Percentiles rank a stretch among this genome's conserved stretches.
These are phyloP conservation scores for Mimosa pudica DNA, from an alignment of 306 rosid genomes.

Conservation along the genomic window DNA sequence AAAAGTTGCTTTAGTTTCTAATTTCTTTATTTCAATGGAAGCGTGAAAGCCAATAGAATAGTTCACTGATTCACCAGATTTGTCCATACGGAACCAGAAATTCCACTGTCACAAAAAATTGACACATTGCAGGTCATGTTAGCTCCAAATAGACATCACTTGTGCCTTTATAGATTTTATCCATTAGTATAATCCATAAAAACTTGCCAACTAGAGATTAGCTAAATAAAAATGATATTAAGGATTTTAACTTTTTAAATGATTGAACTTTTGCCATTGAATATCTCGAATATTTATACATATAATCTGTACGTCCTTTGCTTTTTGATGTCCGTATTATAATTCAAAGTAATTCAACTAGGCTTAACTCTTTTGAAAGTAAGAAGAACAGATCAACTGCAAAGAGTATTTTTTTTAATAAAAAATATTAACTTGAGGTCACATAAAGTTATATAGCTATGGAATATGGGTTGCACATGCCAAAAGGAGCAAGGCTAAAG, in stretches of 20 bases:
- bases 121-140: slow-evolving; percentile 28
- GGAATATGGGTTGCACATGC: neutral
- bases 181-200: neutral
- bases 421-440: slow-evolving; percentile 35
- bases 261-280: neutral
- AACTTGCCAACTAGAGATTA: slow-evolving; percentile 23
- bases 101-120: slow-evolving; percentile 29
- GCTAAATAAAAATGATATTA: neutral
- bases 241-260: neutral
- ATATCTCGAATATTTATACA: neutral
- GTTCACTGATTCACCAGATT: slow-evolving; percentile 16
- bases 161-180: neutral
- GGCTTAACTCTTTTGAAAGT: no score
- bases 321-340: neutral
- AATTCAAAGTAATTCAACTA: neutral
- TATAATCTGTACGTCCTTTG: neutral
- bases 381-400: neutral
- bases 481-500: neutral
- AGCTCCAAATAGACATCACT: slow-evolving; percentile 31
- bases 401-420: neutral
- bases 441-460: slow-evolving; percentile 31
- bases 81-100: neutral
- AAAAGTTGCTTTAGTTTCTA: slow-evolving; percentile 15
- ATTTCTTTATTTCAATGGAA: neutral
- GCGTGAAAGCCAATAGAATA: slow-evolving; percentile 30